These are phyloP conservation scores for Backusella macrospora DNA, from an alignment of 192 early-diverging fungal species.

Conservation along the genomic window DNA sequence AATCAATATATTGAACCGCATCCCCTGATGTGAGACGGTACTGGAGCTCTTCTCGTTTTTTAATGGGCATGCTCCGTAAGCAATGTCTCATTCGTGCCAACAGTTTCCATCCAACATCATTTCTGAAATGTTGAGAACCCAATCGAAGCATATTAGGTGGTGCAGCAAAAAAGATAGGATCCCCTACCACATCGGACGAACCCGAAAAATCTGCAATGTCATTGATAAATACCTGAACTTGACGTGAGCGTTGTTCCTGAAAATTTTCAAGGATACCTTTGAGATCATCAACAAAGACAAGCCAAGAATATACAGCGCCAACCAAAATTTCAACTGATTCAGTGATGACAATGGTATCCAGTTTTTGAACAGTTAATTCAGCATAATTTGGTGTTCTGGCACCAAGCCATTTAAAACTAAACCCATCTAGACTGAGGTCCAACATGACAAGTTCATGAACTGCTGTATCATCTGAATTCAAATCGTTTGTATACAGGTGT, in stretches of 20 bases:
- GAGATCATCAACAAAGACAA: conserved; percentile 61
- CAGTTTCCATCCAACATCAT: conserved; percentile 78
- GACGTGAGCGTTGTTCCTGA: conserved; percentile 47
- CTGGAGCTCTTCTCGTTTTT: conserved; percentile 42
- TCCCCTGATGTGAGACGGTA: conserved; percentile 47
- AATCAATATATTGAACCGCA: conserved; percentile 33
- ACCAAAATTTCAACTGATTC: conserved; percentile 74
- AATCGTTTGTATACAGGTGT: conserved; percentile 26
- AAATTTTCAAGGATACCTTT: conserved; percentile 52
- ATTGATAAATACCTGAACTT: conserved; percentile 59
- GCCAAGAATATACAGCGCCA: conserved; percentile 70
- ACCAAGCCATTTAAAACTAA: conserved; percentile 52
- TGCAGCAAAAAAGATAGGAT: conserved; percentile 67
- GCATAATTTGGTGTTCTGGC: conserved; percentile 53
- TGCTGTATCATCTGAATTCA: conserved; percentile 32
- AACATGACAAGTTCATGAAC: conserved; percentile 53
- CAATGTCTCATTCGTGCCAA: conserved; percentile 67
- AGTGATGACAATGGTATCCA: conserved; percentile 62
- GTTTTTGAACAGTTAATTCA: conserved; percentile 43
- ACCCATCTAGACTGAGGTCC: conserved; percentile 45
- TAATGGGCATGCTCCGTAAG: conserved; percentile 46
- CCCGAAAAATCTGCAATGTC: conserved; percentile 56
- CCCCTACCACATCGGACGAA: conserved; percentile 45
- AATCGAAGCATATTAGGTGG: conserved; percentile 67
- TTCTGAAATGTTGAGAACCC: conserved; percentile 62